Base-by-base conservation (phyloP, 2,329 filamentous ascomycete species). In the Ophiocordyceps unilateralis region DNA sequence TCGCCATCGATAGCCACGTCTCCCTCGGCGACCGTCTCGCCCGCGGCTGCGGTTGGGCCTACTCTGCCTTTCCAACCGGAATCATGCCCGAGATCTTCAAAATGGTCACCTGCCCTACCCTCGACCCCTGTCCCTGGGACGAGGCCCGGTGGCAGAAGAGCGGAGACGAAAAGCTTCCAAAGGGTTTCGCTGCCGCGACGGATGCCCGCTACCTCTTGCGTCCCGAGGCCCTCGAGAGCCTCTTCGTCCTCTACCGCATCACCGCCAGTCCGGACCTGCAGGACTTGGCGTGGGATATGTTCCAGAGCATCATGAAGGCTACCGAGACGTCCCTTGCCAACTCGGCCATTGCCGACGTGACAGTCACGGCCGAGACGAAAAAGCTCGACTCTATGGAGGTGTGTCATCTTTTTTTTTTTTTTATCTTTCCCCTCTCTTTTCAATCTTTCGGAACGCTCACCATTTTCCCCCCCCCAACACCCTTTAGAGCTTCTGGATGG, bases 141-240 rank as follows among this genome's bases (percentile, higher is more conserved):
- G 51, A 55, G 41, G 45, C 46, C 23, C 48, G 44, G 17, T 61
- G 59, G 58, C 42, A 45, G 34, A 49, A 46, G 6, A 47, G 49
- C 37, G 50, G 44, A 32, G 43, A 50, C 46, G 47, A 39, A 14
- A 50, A 42, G 5, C 48, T 70, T 2, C 59, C 61, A 4, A 68
- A 70, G 8, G 83, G 83, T 0, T 86, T 83, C 56, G 77, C 69
- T 41, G 71, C 76, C 48, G 61, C 61, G 10, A 66, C 59, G 0
- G 69, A 74, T 42, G 55, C 68, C 0, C 62, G 64, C 4, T 74
- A 74, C 44, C 56, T 69, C 11, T 58, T 74, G 19, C 57, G 70
- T 0, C 67, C 68, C 0, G 83, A 89, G 60, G 83, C 83, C 2
- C 85, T 89, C 43, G 83, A 89, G 63, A 82, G 77, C 14, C 74